Percentiles rank a stretch among this genome's conserved stretches.
These are phyloP conservation scores for Choanephora cucurbitarum DNA, from an alignment of 371 early-diverging fungal species.

Conservation along the genomic window DNA sequence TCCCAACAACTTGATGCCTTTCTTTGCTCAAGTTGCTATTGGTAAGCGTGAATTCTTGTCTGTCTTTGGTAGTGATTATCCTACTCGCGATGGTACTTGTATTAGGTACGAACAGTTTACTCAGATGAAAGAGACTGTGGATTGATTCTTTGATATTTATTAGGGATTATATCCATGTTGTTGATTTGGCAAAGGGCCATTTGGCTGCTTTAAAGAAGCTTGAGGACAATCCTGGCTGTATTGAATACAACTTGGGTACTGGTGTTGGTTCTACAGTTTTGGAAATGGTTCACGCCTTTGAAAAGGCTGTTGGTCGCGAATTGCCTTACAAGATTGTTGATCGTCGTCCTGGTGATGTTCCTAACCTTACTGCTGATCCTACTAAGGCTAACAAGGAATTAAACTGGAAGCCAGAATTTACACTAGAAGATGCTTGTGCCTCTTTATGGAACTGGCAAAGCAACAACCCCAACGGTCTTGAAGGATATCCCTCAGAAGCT, in stretches of 20 bases:
- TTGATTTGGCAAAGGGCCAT: slow-evolving; percentile 87
- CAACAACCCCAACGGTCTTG: slow-evolving; percentile 67
- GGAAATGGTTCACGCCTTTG: slow-evolving; percentile 82
- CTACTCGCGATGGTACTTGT: slow-evolving; percentile 90
- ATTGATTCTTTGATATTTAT: too few species aligned
- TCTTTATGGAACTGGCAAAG: slow-evolving; percentile 88
- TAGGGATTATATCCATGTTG: slow-evolving; percentile 92
- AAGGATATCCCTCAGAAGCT: slow-evolving; percentile 46
- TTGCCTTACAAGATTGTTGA: slow-evolving; percentile 66
- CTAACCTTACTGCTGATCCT: slow-evolving; percentile 78
- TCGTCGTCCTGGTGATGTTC: slow-evolving; percentile 88
- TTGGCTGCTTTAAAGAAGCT: slow-evolving; percentile 75
- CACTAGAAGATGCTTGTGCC: slow-evolving; percentile 74
- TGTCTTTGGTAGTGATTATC: slow-evolving; percentile 84
- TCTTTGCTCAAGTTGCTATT: slow-evolving; percentile 77
- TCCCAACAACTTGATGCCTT: slow-evolving; percentile 91
- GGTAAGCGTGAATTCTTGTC: slow-evolving; percentile 73
- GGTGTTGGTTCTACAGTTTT: slow-evolving; percentile 86
- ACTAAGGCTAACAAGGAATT: slow-evolving; percentile 69
- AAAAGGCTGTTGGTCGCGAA: slow-evolving; percentile 63
- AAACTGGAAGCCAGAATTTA: slow-evolving; percentile 70
- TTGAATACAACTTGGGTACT: slow-evolving; percentile 84
- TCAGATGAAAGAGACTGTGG: too few species aligned
- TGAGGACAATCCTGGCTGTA: slow-evolving; percentile 56
- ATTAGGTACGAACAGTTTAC: too few species aligned